phyloP scores from a whole-genome alignment of 176 grass and related monocot genomes.

The Carex kokanica region DNA sequence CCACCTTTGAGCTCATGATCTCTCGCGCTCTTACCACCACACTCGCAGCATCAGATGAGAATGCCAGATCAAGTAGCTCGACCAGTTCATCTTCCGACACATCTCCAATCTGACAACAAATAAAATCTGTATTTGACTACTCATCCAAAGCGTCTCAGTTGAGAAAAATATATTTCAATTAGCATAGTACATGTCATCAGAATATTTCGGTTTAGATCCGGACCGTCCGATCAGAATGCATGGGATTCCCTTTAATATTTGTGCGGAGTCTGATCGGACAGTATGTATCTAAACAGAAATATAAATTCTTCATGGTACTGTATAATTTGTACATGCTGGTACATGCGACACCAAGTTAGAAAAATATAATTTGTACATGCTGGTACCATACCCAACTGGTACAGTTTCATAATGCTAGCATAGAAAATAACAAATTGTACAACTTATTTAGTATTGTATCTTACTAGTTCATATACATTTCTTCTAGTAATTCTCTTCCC shows the following conservation, averaged over 20 bases:
- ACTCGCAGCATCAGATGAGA: conserved; percentile 80
- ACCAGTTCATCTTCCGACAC: conserved; percentile 83
- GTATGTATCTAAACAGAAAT: no score
- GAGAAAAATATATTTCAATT: background rate
- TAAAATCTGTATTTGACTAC: background rate
- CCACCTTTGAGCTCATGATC: conserved; percentile 74
- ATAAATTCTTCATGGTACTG: no score
- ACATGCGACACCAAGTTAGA: background rate
- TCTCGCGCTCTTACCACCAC: conserved; percentile 73
- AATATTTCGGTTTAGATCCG: no score
- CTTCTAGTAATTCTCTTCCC: conserved; percentile 75
- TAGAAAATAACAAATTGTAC: background rate
- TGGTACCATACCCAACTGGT: background rate
- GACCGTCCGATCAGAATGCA: no score
- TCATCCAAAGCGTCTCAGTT: background rate
- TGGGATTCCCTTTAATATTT: no score
- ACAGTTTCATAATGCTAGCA: background rate
- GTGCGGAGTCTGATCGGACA: no score
- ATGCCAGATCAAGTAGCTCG: conserved; percentile 60
- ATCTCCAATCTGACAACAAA: conserved; percentile 64
- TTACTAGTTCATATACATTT: conserved; percentile 66
- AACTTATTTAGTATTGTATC: conserved; percentile 5
- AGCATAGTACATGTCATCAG: background rate
- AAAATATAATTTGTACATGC: background rate
- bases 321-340: no score